phyloP scores from a whole-genome alignment of 2,329 filamentous ascomycete species.

The Penicillium sp. region DNA sequence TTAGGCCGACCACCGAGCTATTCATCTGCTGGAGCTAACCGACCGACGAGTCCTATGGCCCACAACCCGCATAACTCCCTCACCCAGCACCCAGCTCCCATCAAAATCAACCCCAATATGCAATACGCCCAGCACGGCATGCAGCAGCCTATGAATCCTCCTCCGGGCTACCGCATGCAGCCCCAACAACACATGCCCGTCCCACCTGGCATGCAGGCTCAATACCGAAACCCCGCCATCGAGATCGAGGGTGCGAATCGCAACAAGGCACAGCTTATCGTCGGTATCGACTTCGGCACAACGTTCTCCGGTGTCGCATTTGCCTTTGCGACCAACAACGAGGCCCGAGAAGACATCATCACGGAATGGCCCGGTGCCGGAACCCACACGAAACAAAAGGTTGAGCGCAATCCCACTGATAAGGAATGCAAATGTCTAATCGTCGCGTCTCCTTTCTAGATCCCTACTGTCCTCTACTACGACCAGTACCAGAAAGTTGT shows the following conservation, averaged over 20 bases:
- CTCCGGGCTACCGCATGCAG: constrained; percentile 46
- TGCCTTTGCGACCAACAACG: constrained; percentile 87
- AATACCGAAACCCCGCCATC: constrained; percentile 36
- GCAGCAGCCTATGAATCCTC: constrained; percentile 36
- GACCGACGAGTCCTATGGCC: constrained; percentile 52
- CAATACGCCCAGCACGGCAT: constrained; percentile 45
- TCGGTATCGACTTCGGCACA: constrained; percentile 98
- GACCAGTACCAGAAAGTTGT: constrained; percentile 99
- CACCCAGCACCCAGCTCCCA: constrained; percentile 47
- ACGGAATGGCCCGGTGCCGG: constrained; percentile 98
- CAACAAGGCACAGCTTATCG: constrained; percentile 95
- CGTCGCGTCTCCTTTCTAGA: constrained; percentile 47
- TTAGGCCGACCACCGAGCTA: constrained; percentile 62
- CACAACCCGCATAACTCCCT: constrained; percentile 37
- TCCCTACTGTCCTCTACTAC: constrained; percentile 98
- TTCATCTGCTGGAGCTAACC: constrained; percentile 48
- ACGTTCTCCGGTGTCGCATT: constrained; percentile 98
- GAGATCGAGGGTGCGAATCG: constrained; percentile 85
- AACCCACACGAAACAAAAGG: constrained; percentile 98
- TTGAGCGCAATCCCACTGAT: constrained; percentile 46
- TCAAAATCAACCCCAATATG: constrained; percentile 49
- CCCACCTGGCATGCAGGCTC: constrained; percentile 22
- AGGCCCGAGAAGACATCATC: constrained; percentile 97
- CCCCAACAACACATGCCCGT: constrained; percentile 24
- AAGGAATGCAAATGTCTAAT: background rate